Percentiles rank a stretch among this genome's conserved stretches.
phyloP scores from a whole-genome alignment of 192 early-diverging fungal genomes.

The Radiomyces spectabilis region DNA sequence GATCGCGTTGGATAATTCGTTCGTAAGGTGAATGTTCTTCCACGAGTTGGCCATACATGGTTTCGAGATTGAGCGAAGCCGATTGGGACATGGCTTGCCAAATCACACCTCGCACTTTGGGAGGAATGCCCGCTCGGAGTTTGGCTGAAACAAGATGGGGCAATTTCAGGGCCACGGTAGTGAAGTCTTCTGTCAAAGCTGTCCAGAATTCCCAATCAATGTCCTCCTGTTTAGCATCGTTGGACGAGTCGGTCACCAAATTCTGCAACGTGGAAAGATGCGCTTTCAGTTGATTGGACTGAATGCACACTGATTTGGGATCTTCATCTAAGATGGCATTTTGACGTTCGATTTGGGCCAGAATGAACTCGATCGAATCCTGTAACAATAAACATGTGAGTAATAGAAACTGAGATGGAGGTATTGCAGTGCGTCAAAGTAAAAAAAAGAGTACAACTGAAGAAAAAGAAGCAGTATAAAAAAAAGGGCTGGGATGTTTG shows the following conservation, averaged over 20 bases:
- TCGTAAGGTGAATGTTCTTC: conserved; percentile 72
- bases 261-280: conserved; percentile 42
- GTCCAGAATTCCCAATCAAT: conserved; percentile 79
- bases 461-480: not conserved
- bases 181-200: conserved; percentile 68
- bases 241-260: conserved; percentile 28
- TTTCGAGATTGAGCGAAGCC: conserved; percentile 71
- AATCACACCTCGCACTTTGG: conserved; percentile 75
- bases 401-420: too few relatives aligned
- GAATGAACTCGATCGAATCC: conserved; percentile 45
- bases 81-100: conserved; percentile 89
- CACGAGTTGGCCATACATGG: conserved; percentile 74
- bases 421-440: not conserved
- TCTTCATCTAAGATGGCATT: conserved; percentile 45
- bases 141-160: conserved; percentile 60
- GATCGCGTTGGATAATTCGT: conserved; percentile 86
- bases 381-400: conserved; percentile 20
- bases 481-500: not conserved
- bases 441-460: too few relatives aligned
- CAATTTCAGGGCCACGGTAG: conserved; percentile 52
- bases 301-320: conserved; percentile 48
- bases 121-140: conserved; percentile 73
- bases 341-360: conserved; percentile 50
- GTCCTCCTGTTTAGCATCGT: conserved; percentile 5
- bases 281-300: conserved; percentile 47